Percentiles rank a stretch among this genome's conserved stretches.
Conservation (phyloP, 1,139 yeast genomes). For the Diutina siamensis region DNA sequence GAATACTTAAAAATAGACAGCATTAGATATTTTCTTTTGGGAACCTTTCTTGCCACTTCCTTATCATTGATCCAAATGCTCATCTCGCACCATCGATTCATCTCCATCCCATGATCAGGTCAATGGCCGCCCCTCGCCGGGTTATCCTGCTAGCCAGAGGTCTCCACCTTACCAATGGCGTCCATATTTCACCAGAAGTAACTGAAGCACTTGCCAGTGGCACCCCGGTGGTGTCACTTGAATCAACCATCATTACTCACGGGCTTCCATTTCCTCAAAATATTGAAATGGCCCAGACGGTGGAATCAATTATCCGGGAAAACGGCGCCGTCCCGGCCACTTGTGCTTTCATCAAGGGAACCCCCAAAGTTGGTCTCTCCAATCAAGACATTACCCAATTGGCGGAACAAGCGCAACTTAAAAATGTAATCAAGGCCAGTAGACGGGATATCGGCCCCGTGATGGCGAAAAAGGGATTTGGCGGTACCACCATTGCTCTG, state of each 20-base stretch:
- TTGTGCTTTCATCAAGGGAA: conserved; percentile 64
- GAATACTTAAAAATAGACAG: too few relatives aligned
- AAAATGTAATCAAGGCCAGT: conserved; percentile 48
- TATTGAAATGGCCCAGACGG: conserved; percentile 56
- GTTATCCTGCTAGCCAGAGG: too few relatives aligned
- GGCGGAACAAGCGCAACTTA: conserved; percentile 22
- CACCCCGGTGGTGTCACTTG: conserved; percentile 65
- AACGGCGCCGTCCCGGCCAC: conserved; percentile 80
- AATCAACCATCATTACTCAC: conserved; percentile 82
- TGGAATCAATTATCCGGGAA: conserved; percentile 48
- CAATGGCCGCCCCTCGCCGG: too few relatives aligned
- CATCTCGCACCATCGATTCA: too few relatives aligned
- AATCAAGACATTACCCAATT: conserved; percentile 35
- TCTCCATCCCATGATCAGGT: too few relatives aligned
- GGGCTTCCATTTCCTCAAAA: conserved; percentile 81
- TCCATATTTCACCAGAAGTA: conserved; percentile 41
- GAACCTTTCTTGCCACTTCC: too few relatives aligned
- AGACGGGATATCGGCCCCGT: conserved; percentile 72
- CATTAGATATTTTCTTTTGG: too few relatives aligned
- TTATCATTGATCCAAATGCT: too few relatives aligned
- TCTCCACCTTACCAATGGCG: not conserved
- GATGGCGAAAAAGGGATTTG: conserved; percentile 50
- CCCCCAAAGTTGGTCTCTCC: conserved; percentile 57
- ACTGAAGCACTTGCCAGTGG: conserved; percentile 44
- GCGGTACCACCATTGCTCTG: conserved; percentile 87